Percentiles rank a stretch among this genome's conserved stretches.
Evolutionary conservation across 1,284 basidiomycete species (phyloP).

Genomic region (Tetrapyrgos nigripes): DNA sequence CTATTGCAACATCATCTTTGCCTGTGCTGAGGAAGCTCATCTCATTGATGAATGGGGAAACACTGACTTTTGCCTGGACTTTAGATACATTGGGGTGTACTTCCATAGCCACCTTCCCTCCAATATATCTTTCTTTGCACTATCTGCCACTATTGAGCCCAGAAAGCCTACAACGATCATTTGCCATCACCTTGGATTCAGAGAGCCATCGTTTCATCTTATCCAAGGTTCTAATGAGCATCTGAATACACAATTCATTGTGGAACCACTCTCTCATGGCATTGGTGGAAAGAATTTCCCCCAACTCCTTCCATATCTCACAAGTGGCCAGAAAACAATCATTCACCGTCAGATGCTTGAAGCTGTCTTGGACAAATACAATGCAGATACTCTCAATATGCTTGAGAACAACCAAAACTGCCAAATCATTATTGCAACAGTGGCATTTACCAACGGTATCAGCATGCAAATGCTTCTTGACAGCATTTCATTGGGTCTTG

Average conservation of each 20-base stretch:
- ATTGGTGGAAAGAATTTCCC: slow-evolving; percentile 1
- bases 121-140: slow-evolving; percentile 12
- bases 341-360: slow-evolving; percentile 9
- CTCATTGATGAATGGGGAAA: slow-evolving; percentile 22
- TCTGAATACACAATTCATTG: slow-evolving; percentile 5
- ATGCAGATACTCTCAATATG: not conserved
- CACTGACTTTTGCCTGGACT: slow-evolving; percentile 8
- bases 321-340: not conserved
- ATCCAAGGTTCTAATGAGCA: slow-evolving; percentile 16
- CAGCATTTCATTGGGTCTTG: not conserved
- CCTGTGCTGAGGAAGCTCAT: slow-evolving; percentile 23
- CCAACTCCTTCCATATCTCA: slow-evolving; percentile 2
- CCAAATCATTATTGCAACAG: not conserved
- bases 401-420: not conserved
- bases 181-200: slow-evolving; percentile 17
- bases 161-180: slow-evolving; percentile 4
- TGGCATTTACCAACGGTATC: slow-evolving; percentile 1
- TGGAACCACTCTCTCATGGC: not conserved
- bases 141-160: slow-evolving; percentile 19
- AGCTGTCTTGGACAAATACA: not conserved
- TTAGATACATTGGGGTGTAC: slow-evolving; percentile 18
- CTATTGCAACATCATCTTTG: slow-evolving; percentile 16
- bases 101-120: slow-evolving; percentile 16
- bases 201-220: slow-evolving; percentile 1
- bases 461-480: not conserved